Conservation (phyloP, 2,329 filamentous ascomycete species). For the Knoxdaviesia capensis region DNA sequence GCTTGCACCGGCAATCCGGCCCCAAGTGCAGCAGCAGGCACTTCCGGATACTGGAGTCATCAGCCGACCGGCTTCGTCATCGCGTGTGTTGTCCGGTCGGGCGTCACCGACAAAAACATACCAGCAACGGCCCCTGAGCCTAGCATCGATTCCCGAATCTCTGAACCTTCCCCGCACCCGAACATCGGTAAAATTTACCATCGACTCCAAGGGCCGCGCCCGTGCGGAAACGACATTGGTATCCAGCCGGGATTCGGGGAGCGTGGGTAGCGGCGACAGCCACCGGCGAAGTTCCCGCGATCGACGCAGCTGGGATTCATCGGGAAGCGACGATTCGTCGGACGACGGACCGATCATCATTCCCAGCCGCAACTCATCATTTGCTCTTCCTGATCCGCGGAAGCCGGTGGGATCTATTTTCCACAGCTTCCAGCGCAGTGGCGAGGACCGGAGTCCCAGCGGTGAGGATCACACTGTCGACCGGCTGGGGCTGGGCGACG, state of each 20-base stretch:
- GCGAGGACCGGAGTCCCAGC: slow-evolving; percentile 27
- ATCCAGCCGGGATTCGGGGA: too few relatives aligned
- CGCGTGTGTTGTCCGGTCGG: slow-evolving; percentile 16
- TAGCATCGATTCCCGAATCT: slow-evolving; percentile 38
- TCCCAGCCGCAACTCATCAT: slow-evolving; percentile 34
- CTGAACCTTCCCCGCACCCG: slow-evolving; percentile 18
- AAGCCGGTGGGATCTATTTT: slow-evolving; percentile 28
- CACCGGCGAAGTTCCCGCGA: slow-evolving; percentile 6
- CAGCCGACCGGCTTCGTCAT: slow-evolving; percentile 9
- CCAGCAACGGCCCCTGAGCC: slow-evolving; percentile 26
- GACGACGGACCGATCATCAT: slow-evolving; percentile 48
- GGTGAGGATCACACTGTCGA: slow-evolving; percentile 16
- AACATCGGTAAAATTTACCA: slow-evolving; percentile 40
- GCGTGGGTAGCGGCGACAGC: slow-evolving; percentile 4
- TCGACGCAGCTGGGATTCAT: slow-evolving; percentile 4
- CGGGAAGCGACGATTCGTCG: slow-evolving; percentile 32
- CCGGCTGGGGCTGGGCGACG: slow-evolving; percentile 15
- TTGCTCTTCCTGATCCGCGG: slow-evolving; percentile 32
- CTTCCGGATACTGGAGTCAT: slow-evolving; percentile 1
- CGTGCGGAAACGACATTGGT: slow-evolving; percentile 30
- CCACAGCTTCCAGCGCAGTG: slow-evolving; percentile 20
- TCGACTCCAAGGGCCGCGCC: slow-evolving; percentile 40
- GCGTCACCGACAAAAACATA: slow-evolving; percentile 29
- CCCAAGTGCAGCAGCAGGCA: slow-evolving; percentile 6
- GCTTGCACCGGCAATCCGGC: slow-evolving; percentile 24